Percentiles rank a stretch among this genome's conserved stretches.
Conservation (phyloP, 805 yeast genomes). For the Candida rishiriensis region DNA sequence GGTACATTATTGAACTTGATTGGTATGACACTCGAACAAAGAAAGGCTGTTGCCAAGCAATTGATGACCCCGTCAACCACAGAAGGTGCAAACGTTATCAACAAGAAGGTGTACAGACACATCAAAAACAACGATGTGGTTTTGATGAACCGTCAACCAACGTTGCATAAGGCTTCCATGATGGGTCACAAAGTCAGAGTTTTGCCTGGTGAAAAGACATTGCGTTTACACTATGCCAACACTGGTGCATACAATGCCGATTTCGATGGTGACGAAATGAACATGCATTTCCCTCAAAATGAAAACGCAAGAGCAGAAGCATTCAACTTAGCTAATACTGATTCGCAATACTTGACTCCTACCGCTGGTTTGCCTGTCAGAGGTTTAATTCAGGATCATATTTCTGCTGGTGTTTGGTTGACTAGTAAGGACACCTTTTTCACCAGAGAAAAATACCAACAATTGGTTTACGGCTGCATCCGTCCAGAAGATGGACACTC, state of each 20-base stretch:
- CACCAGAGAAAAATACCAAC: slow-evolving; percentile 89
- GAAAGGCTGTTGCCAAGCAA: slow-evolving; percentile 93
- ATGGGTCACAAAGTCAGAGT: slow-evolving; percentile 99
- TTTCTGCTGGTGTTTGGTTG: slow-evolving; percentile 98
- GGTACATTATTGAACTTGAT: slow-evolving; percentile 76
- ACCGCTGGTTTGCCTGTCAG: slow-evolving; percentile 98
- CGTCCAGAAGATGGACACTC: slow-evolving; percentile 98
- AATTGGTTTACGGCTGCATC: slow-evolving; percentile 86
- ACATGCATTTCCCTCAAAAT: slow-evolving; percentile 98
- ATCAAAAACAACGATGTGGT: slow-evolving; percentile 94
- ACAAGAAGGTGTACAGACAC: slow-evolving; percentile 93
- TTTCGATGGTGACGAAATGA: slow-evolving; percentile 99
- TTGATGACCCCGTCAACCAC: slow-evolving; percentile 71
- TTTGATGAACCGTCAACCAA: slow-evolving; percentile 98
- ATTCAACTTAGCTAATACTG: slow-evolving; percentile 89
- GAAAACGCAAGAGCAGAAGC: slow-evolving; percentile 98
- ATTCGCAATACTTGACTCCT: slow-evolving; percentile 95
- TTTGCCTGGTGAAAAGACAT: slow-evolving; percentile 93
- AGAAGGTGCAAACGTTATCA: slow-evolving; percentile 52
- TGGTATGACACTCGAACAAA: slow-evolving; percentile 89
- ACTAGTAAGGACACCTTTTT: slow-evolving; percentile 90
- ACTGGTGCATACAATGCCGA: slow-evolving; percentile 99
- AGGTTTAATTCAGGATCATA: slow-evolving; percentile 98
- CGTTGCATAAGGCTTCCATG: slow-evolving; percentile 98
- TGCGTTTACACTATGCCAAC: slow-evolving; percentile 95